Percentiles rank a stretch among this genome's conserved stretches.
These are phyloP conservation scores for Ogataea philodendri DNA, from an alignment of 805 yeast species.

Conservation along the genomic window DNA sequence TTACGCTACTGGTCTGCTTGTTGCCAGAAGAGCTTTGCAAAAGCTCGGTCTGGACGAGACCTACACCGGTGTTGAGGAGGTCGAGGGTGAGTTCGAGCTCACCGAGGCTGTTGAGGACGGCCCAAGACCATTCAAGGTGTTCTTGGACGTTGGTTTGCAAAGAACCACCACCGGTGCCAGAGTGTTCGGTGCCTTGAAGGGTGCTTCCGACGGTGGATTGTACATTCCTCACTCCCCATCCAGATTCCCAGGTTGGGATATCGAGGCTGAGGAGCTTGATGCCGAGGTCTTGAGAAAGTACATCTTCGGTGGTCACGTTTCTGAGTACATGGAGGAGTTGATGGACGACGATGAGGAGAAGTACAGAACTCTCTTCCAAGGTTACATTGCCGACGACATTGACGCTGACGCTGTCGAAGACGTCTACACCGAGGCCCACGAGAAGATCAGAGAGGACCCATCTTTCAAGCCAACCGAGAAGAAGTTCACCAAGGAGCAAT, in stretches of 20 bases:
- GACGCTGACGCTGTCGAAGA: slow-evolving; percentile 98
- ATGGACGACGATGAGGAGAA: slow-evolving; percentile 99
- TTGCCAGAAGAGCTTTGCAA: slow-evolving; percentile 98
- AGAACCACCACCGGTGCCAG: slow-evolving; percentile 99
- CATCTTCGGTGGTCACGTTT: slow-evolving; percentile 99
- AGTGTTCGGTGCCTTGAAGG: slow-evolving; percentile 98
- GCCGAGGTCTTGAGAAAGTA: slow-evolving; percentile 96
- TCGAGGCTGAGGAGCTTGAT: slow-evolving; percentile 97
- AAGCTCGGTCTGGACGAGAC: slow-evolving; percentile 98
- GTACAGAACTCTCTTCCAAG: slow-evolving; percentile 93
- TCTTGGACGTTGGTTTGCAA: slow-evolving; percentile 98
- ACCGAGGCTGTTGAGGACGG: slow-evolving; percentile 99
- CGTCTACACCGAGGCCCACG: slow-evolving; percentile 91
- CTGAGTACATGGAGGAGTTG: slow-evolving; percentile 99
- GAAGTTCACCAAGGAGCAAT: slow-evolving; percentile 96
- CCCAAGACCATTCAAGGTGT: slow-evolving; percentile 99
- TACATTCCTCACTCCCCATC: slow-evolving; percentile 98
- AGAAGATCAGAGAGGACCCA: slow-evolving; percentile 95
- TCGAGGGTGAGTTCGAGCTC: slow-evolving; percentile 97
- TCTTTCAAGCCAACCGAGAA: slow-evolving; percentile 80
- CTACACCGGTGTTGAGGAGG: slow-evolving; percentile 98
- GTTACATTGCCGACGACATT: slow-evolving; percentile 93
- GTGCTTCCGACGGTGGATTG: slow-evolving; percentile 99
- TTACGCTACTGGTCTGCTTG: slow-evolving; percentile 96
- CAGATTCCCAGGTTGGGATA: slow-evolving; percentile 99